Evolutionary conservation across 495 filamentous ascomycete species (phyloP).

Genomic region (Astrothelium subdiscretum): DNA sequence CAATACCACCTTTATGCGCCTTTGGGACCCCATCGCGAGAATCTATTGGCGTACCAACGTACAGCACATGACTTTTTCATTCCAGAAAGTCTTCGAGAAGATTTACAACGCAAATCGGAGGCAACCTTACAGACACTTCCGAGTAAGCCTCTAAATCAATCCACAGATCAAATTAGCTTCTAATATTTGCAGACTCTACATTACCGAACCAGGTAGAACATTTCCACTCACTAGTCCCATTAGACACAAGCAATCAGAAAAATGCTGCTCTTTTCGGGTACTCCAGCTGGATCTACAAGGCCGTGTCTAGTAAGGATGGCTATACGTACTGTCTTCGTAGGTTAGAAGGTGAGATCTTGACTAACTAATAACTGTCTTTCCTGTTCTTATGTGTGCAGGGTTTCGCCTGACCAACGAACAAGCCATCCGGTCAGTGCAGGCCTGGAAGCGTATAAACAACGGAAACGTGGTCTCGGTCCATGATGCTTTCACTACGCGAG

Average conservation of each 20-base stretch:
- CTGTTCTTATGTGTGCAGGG: constrained; percentile 29
- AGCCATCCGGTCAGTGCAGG: constrained; percentile 70
- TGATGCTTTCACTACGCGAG: constrained; percentile 84
- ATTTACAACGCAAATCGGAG: constrained; percentile 78
- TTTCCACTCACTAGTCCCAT: constrained; percentile 82
- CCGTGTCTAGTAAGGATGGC: constrained; percentile 77
- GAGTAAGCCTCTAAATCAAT: constrained; percentile 38
- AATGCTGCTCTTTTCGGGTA: constrained; percentile 67
- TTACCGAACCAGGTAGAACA: constrained; percentile 66
- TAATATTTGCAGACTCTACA: constrained; percentile 42
- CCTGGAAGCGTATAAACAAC: constrained; percentile 82
- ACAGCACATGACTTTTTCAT: constrained; percentile 85
- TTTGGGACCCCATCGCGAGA: constrained; percentile 67
- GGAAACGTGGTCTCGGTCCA: constrained; percentile 77
- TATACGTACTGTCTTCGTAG: constrained; percentile 72
- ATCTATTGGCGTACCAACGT: constrained; percentile 68
- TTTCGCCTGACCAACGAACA: constrained; percentile 79
- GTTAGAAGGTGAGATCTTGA: constrained; percentile 48
- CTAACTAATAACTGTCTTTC: neutral
- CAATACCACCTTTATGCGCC: constrained; percentile 92
- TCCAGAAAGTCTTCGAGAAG: constrained; percentile 69
- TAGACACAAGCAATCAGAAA: constrained; percentile 72
- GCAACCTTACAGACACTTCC: constrained; percentile 75
- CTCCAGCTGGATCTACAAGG: constrained; percentile 90
- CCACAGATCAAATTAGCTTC: neutral